Conservation (phyloP, 116 monocot genomes). For the Papilionanthe hybrid region DNA sequence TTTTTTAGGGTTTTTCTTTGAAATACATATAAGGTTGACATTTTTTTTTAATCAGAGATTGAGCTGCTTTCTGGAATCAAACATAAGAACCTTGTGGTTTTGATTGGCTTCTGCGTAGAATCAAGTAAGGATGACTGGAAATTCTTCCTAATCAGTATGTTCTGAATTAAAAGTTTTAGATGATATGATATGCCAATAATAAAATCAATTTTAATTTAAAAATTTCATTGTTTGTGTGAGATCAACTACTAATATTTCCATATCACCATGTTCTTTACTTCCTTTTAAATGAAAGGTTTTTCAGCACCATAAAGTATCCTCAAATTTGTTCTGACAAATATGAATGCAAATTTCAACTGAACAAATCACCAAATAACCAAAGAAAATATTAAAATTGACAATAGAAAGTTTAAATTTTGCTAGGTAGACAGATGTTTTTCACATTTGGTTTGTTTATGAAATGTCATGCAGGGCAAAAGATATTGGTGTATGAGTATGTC, state of each 20-base stretch:
- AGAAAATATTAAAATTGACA: too few species aligned
- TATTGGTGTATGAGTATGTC: conserved; percentile 23
- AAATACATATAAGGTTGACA: neutral
- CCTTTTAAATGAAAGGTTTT: too few species aligned
- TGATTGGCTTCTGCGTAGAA: conserved; percentile 38
- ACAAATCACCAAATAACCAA: too few species aligned
- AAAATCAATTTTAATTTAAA: too few species aligned
- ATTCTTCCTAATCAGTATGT: neutral
- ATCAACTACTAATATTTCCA: too few species aligned
- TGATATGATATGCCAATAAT: too few species aligned
- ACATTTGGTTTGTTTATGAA: neutral
- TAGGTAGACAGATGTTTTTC: neutral
- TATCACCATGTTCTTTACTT: too few species aligned
- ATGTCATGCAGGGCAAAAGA: conserved; percentile 14
- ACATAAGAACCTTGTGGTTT: conserved; percentile 29
- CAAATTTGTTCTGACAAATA: too few species aligned
- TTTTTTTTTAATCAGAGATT: conserved; percentile 22
- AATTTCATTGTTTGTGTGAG: too few species aligned
- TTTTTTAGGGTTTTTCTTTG: neutral
- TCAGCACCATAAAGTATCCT: too few species aligned
- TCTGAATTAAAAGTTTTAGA: too few species aligned
- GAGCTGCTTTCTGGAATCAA: conserved; percentile 34
- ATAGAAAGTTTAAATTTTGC: neutral
- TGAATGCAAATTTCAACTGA: too few species aligned
- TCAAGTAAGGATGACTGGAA: conserved; percentile 16